A percentile compares a stretch with the other conserved stretches of the same genome.
Conservation (phyloP, 148 eudicot species). For the Vaccinium corymbosum region DNA sequence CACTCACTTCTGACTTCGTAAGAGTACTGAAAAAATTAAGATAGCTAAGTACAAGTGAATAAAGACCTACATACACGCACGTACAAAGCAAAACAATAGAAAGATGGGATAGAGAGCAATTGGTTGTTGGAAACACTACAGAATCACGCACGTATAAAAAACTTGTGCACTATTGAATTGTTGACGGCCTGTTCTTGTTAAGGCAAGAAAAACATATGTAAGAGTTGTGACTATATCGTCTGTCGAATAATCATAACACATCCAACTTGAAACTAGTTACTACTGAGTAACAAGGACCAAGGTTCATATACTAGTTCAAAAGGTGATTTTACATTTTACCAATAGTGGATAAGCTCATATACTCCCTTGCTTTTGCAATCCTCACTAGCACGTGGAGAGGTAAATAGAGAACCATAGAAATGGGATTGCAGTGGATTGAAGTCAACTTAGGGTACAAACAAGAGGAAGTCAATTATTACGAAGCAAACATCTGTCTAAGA, state of each 20-base stretch:
- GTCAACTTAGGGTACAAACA: neutral
- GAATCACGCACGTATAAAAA: neutral
- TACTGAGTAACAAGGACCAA: neutral
- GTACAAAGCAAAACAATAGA: neutral
- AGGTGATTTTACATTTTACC: neutral
- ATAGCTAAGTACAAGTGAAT: neutral
- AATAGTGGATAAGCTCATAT: neutral
- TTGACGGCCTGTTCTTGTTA: neutral
- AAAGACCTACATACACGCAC: neutral
- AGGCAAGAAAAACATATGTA: neutral
- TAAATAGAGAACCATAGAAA: neutral
- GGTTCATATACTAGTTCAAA: neutral
- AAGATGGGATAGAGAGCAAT: neutral
- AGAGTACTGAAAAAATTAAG: conserved; percentile 30
- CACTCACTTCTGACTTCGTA: conserved; percentile 37
- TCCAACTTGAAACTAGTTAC: neutral
- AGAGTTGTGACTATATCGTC: neutral
- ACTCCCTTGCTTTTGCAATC: neutral
- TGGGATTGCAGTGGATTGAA: neutral
- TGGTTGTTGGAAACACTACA: neutral
- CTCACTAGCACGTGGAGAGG: neutral
- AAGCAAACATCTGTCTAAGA: conserved; percentile 2
- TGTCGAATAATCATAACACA: neutral
- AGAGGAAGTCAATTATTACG: neutral
- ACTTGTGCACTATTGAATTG: neutral